Base-by-base conservation (phyloP, 257 asterid species). In the Buddleja alternifolia region DNA sequence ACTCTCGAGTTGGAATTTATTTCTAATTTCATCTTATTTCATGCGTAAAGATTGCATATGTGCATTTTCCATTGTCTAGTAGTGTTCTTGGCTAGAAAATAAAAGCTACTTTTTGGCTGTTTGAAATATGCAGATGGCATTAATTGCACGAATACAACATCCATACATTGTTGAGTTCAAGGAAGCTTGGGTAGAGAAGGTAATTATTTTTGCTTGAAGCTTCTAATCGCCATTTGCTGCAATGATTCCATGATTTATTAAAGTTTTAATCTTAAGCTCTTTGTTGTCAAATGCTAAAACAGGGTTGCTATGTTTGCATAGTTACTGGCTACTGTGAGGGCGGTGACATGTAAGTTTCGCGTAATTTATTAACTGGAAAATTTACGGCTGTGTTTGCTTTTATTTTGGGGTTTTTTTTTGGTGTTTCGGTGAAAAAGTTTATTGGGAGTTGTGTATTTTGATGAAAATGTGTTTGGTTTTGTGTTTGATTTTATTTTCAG, bases 171-270 rank as follows among this genome's bases (percentile, higher is more conserved):
- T 94, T 66, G 97, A 91, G 78, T 94, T 73, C 76, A 94, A 94
- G 84, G 99, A 94, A 83, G 99, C 99, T 51, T 94, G 99, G 99
- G 99, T 94, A 36, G 99, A 94, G 83, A 94, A 94, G 99, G 99
- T 93, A 67, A 78, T 77, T 69, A 21, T n/a, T n/a, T n/a, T n/a
- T 6, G 42, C 71, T 36, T 1, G 60, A 48, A 29, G n/a, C 25
- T 72, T 63, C 17, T 37, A 41, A 12, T 42, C 60, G 20, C 16
- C 42, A 17, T 51, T 60, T 44, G 14, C 44, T 24, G 4, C 2
- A 52, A 37, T 61, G 8, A 37, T 67, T 53, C 53, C 59, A 21
- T 24, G 60, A 46, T 45, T 29, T 25, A 1, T 40, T 67, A 66
- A 47, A 41, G 23, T 63, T 73, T 17, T 0, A 29, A 1, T 1